Evolutionary conservation across 2,329 filamentous ascomycete genomes (phyloP).

Genomic region (Kalmusia sp.): DNA sequence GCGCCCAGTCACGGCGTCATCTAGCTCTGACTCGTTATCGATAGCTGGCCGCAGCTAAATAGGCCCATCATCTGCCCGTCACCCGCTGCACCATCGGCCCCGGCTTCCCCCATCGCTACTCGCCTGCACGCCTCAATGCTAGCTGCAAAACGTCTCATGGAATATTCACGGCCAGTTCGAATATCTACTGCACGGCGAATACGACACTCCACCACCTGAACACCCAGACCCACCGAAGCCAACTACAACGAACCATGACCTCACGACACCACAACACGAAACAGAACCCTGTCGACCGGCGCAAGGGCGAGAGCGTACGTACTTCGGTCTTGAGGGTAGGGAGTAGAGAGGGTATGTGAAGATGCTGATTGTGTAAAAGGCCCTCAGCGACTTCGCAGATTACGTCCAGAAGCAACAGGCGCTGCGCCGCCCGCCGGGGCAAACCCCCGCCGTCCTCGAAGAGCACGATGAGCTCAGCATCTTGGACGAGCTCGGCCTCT

Average conservation of each 20-base stretch:
- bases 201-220: slow-evolving; percentile 24
- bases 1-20: slow-evolving; percentile 16
- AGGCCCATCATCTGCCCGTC: slow-evolving; percentile 19
- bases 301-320: slow-evolving; percentile 83
- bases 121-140: slow-evolving; percentile 36
- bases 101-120: slow-evolving; percentile 23
- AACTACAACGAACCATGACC: slow-evolving; percentile 33
- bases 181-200: slow-evolving; percentile 32
- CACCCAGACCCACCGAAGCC: slow-evolving; percentile 12
- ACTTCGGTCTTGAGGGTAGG: not conserved
- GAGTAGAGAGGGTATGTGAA: not conserved
- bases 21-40: slow-evolving; percentile 20
- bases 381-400: slow-evolving; percentile 94
- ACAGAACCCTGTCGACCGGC: slow-evolving; percentile 73
- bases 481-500: slow-evolving; percentile 77
- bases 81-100: slow-evolving; percentile 8
- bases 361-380: slow-evolving; percentile 52
- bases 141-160: slow-evolving; percentile 40
- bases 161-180: slow-evolving; percentile 27
- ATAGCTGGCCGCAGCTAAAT: slow-evolving; percentile 20
- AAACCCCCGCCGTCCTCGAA: slow-evolving; percentile 52
- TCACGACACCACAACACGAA: slow-evolving; percentile 58
- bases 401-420: slow-evolving; percentile 96
- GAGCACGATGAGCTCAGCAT: slow-evolving; percentile 91
- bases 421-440: slow-evolving; percentile 59